Percentiles rank a stretch among this genome's conserved stretches.
phyloP scores from a whole-genome alignment of 176 grass and related monocot genomes.

The Leersia perrieri region DNA sequence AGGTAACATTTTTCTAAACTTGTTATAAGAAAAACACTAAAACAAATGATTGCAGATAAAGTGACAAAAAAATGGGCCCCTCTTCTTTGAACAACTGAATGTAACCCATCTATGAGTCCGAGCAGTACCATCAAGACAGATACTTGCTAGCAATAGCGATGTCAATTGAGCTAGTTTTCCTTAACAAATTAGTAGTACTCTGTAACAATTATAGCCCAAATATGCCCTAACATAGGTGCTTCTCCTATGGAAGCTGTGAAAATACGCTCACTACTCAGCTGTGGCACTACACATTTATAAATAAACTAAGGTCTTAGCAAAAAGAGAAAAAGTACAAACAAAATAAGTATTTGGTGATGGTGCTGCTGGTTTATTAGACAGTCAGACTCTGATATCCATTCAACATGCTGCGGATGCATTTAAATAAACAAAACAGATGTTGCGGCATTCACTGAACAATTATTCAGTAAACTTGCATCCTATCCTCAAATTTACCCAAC shows the following conservation, averaged over 20 bases:
- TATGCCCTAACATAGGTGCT: neutral
- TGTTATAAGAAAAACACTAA: neutral
- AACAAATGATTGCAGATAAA: neutral
- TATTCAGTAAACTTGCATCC: constrained; percentile 8
- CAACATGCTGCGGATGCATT: neutral
- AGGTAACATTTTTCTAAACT: neutral
- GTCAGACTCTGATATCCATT: neutral
- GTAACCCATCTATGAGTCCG: neutral
- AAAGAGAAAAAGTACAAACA: neutral
- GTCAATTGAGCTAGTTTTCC: neutral
- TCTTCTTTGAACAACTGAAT: neutral
- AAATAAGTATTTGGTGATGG: neutral
- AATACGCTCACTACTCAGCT: neutral
- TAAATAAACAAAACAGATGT: neutral
- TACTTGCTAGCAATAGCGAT: neutral
- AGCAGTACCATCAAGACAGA: neutral
- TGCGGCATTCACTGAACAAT: neutral
- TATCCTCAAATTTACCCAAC: neutral
- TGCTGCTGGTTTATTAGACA: neutral
- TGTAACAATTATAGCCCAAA: neutral
- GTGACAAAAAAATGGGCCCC: neutral
- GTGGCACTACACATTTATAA: neutral
- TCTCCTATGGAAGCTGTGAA: neutral
- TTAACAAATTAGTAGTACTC: neutral
- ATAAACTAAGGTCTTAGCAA: neutral